Evolutionary conservation across 306 rosid species (phyloP).

Genomic region (Cucumis cinereus): DNA sequence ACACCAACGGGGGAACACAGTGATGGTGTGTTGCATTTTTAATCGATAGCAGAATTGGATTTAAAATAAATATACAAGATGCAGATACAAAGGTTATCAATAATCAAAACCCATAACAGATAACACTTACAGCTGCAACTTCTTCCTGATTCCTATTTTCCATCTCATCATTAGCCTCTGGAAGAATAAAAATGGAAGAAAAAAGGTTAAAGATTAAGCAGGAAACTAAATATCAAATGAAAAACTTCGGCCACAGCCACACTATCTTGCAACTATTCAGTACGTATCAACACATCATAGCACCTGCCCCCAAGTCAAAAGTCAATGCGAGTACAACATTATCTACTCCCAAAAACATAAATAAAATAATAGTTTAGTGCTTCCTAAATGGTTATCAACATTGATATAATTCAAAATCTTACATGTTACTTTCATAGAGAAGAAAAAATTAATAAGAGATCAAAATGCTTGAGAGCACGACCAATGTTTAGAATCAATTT

Average conservation of each 20-base stretch:
- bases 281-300: background rate
- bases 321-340: background rate
- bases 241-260: background rate
- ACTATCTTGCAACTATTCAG: background rate
- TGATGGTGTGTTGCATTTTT: no score
- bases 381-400: background rate
- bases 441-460: background rate
- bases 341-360: background rate
- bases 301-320: background rate
- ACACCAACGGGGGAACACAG: background rate
- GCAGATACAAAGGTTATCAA: background rate
- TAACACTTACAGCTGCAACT: slow-evolving; percentile 38
- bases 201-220: background rate
- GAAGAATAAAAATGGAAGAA: background rate
- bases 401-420: background rate
- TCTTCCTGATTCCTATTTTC: slow-evolving; percentile 16
- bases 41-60: background rate
- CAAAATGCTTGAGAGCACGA: background rate
- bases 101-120: slow-evolving; percentile 3
- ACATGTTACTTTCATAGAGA: background rate
- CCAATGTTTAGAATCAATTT: background rate
- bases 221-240: background rate
- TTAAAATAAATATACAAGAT: background rate
- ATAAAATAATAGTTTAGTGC: background rate
- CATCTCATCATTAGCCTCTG: slow-evolving; percentile 28